Base-by-base conservation (phyloP, 768 basidiomycete species). In the Pisolithus orientalis region DNA sequence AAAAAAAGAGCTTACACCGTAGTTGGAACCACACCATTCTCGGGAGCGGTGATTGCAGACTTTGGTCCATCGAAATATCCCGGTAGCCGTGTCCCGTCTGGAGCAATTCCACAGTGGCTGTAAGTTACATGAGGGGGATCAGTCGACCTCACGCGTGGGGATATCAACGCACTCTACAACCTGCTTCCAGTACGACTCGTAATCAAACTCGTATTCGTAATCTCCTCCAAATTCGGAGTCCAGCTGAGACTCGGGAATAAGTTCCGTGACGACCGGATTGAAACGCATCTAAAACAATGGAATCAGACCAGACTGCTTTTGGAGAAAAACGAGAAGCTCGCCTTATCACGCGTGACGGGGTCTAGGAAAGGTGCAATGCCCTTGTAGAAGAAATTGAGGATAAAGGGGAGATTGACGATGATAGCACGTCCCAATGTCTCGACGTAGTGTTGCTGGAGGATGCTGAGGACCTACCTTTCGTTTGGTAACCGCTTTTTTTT, bases 321-420 rank as follows among this genome's bases (percentile, higher is more conserved):
- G n/a, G 24, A 25, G 5, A 14, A 25, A 31, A 1, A 37, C 13
- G 43, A 6, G 0, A 28, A 31, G 40, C 7, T 38, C 25, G 86
- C 87, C 82, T 94, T 94, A 62, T 92, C 90, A 42, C 88, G 76
- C 0, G 92, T 94, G 29, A 92, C 82, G 6, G 92, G 91, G 63
- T 94, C 91, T 47, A 94, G 65, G 72, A 94, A 91, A 0, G 91
- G 90, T 8, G 84, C 71, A 57, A 94, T 91, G 40, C 84, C 89
- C 61, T 86, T 93, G 68, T 84, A 87, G 70, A 89, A 87, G 69
- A 87, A 87, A 61, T 65, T 82, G 44, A 88, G 76, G 10, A 91
- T 74, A 57, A 77, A 68, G 4, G 91, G 90, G 27, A 92, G 82
- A 63, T 92, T 91, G 45, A 87, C 82, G 46, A 94, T 84, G 38